Conservation (phyloP, 768 basidiomycete species). For the Lentinula guzmanii region DNA sequence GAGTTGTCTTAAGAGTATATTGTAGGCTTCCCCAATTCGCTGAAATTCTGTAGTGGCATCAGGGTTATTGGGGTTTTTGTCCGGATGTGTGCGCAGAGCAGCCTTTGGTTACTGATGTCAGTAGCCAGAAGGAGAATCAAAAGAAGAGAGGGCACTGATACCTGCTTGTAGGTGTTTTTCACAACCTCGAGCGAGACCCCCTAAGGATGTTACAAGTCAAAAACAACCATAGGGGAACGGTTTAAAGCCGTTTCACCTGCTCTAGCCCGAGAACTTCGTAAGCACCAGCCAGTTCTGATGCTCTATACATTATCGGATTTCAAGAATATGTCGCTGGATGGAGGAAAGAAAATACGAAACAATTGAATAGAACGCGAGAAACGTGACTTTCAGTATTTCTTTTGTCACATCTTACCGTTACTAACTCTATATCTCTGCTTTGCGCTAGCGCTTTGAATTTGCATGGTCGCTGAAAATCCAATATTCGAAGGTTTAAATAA, state of each 20-base stretch:
- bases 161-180: slow-evolving; percentile 67
- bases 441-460: neutral
- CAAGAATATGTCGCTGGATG: neutral
- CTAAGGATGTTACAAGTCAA: slow-evolving; percentile 25
- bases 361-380: neutral
- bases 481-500: neutral
- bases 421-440: neutral
- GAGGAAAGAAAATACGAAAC: neutral
- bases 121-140: neutral
- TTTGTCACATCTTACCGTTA: neutral
- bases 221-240: neutral
- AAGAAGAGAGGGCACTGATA: slow-evolving; percentile 14
- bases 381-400: neutral
- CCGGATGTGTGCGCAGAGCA: slow-evolving; percentile 67
- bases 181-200: slow-evolving; percentile 58
- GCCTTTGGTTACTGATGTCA: slow-evolving; percentile 26
- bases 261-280: slow-evolving; percentile 45
- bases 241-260: slow-evolving; percentile 28
- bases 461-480: neutral
- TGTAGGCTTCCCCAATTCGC: slow-evolving; percentile 62
- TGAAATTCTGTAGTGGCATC: slow-evolving; percentile 69
- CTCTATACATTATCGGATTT: neutral
- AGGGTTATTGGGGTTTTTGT: slow-evolving; percentile 65
- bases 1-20: slow-evolving; percentile 49
- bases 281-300: slow-evolving; percentile 20